Percentiles rank a stretch among this genome's conserved stretches.
Conservation (phyloP, 2,329 filamentous ascomycete species). For the Aureobasidium sp. region DNA sequence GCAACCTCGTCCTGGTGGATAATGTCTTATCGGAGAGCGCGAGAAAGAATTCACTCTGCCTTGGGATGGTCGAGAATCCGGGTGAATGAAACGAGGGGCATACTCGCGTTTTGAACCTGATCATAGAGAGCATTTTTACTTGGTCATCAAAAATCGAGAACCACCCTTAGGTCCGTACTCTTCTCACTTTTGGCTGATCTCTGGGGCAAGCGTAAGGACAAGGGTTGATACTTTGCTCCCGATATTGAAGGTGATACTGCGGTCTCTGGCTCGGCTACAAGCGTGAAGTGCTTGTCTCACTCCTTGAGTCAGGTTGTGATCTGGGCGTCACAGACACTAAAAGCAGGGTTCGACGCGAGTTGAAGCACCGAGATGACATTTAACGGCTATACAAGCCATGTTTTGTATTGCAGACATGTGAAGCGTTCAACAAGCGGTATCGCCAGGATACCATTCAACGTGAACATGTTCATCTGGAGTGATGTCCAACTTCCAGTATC, state of each 20-base stretch:
- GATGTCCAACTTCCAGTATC: not conserved
- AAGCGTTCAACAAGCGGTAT: not conserved
- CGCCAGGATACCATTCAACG: not conserved
- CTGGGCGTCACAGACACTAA: not conserved
- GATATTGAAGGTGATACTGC: not conserved
- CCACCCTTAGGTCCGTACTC: not conserved
- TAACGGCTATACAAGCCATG: not conserved
- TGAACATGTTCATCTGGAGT: not conserved
- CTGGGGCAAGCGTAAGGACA: not conserved
- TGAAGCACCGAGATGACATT: not conserved
- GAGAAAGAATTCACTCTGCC: not conserved
- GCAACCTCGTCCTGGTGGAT: not conserved
- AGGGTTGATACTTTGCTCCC: not conserved
- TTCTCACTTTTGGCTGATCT: constrained; percentile 5
- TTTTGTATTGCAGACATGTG: not conserved
- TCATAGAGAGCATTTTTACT: not conserved
- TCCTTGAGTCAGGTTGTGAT: constrained; percentile 4
- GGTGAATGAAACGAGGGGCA: not conserved
- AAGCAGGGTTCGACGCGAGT: not conserved
- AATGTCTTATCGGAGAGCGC: not conserved
- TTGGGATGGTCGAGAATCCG: not conserved
- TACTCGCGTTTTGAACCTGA: not conserved
- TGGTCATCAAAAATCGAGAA: not conserved
- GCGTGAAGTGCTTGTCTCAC: not conserved
- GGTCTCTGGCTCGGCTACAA: not conserved